Conservation (phyloP, 2,329 filamentous ascomycete species). For the Venturia nashicola region DNA sequence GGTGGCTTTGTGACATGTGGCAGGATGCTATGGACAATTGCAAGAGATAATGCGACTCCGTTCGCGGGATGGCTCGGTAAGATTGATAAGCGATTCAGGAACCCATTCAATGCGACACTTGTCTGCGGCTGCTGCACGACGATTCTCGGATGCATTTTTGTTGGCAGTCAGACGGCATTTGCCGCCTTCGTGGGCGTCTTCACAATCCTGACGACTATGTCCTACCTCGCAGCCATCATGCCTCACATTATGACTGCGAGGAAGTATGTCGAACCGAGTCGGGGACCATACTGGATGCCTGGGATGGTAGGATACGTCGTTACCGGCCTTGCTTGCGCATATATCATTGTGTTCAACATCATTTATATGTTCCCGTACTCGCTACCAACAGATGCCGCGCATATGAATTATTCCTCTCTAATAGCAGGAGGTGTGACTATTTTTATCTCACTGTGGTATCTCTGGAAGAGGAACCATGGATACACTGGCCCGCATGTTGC, state of each 20-base stretch:
- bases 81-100: constrained; percentile 42
- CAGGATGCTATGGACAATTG: constrained; percentile 38
- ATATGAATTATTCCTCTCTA: constrained; percentile 43
- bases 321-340: constrained; percentile 37
- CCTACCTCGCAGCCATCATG: constrained; percentile 38
- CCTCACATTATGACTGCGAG: constrained; percentile 39
- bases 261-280: constrained; percentile 31
- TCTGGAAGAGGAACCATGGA: not conserved
- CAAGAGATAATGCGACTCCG: constrained; percentile 49
- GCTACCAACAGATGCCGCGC: constrained; percentile 17
- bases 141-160: constrained; percentile 41
- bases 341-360: constrained; percentile 44
- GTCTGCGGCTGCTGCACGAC: constrained; percentile 11
- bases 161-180: constrained; percentile 43
- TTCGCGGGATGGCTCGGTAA: constrained; percentile 38
- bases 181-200: constrained; percentile 46
- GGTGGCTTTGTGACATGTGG: not conserved
- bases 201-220: constrained; percentile 43
- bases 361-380: constrained; percentile 43
- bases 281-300: constrained; percentile 39
- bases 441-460: not conserved
- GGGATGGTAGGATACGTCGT: constrained; percentile 36
- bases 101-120: constrained; percentile 32
- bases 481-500: constrained; percentile 1
- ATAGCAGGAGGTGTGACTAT: constrained; percentile 37